These are phyloP conservation scores for Colletotrichum navitas DNA, from an alignment of 2,329 filamentous ascomycete genomes.

Conservation along the genomic window DNA sequence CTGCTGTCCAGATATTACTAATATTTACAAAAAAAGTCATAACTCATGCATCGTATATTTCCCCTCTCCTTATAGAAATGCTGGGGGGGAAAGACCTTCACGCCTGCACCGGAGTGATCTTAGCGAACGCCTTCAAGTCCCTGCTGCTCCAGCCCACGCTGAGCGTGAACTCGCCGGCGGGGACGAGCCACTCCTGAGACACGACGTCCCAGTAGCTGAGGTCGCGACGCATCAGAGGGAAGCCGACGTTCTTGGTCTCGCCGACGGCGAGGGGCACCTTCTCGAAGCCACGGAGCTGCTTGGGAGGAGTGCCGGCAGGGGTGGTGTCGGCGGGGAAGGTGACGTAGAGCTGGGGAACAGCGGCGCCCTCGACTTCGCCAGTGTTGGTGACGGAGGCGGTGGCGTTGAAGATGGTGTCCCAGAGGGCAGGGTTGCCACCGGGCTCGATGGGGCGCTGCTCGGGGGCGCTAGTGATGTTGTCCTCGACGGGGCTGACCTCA, in stretches of 20 bases:
- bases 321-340: slow-evolving; percentile 52
- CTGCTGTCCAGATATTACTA: slow-evolving; percentile 35
- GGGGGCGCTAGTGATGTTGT: slow-evolving; percentile 47
- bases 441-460: slow-evolving; percentile 53
- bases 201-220: slow-evolving; percentile 62
- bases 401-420: slow-evolving; percentile 62
- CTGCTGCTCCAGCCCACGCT: slow-evolving; percentile 50
- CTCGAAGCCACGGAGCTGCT: slow-evolving; percentile 64
- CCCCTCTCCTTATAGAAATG: not conserved
- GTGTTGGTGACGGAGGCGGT: slow-evolving; percentile 64
- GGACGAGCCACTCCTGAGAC: slow-evolving; percentile 58
- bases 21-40: slow-evolving; percentile 32
- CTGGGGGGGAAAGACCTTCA: slow-evolving; percentile 5
- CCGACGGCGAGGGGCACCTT: slow-evolving; percentile 60
- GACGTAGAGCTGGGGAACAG: slow-evolving; percentile 70
- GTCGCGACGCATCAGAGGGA: slow-evolving; percentile 62
- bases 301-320: slow-evolving; percentile 59
- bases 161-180: slow-evolving; percentile 49
- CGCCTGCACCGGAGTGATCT: slow-evolving; percentile 35
- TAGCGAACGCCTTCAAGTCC: slow-evolving; percentile 35
- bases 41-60: slow-evolving; percentile 18
- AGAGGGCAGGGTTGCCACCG: slow-evolving; percentile 69
- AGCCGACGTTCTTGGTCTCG: slow-evolving; percentile 55
- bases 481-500: slow-evolving; percentile 41
- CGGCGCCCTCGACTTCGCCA: slow-evolving; percentile 60